phyloP scores from a whole-genome alignment of 805 yeast species.

The Candida dendrica region DNA sequence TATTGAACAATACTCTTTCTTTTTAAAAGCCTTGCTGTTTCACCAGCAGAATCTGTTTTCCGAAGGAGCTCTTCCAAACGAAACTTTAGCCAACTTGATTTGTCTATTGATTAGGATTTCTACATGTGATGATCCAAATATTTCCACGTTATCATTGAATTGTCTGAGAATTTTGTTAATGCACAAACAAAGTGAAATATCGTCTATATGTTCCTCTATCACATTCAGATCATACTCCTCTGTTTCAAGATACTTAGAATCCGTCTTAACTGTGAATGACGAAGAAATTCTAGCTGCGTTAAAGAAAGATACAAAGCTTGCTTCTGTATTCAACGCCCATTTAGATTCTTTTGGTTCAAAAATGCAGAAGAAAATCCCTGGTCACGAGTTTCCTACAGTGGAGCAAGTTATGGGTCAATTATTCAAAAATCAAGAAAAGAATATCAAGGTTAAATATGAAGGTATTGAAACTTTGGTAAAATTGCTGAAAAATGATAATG shows the following conservation, averaged over 20 bases:
- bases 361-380: slow-evolving; percentile 15
- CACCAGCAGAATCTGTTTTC: slow-evolving; percentile 24
- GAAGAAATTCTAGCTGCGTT: slow-evolving; percentile 18
- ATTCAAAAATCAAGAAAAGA: slow-evolving; percentile 10
- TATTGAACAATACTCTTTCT: slow-evolving; percentile 20
- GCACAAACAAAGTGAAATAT: slow-evolving; percentile 23
- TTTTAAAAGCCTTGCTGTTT: slow-evolving; percentile 22
- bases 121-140: slow-evolving; percentile 5
- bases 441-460: slow-evolving; percentile 18
- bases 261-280: slow-evolving; percentile 19
- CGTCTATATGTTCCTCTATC: slow-evolving; percentile 19
- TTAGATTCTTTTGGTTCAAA: slow-evolving; percentile 17
- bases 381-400: slow-evolving; percentile 7
- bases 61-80: slow-evolving; percentile 24
- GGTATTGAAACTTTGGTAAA: slow-evolving; percentile 11
- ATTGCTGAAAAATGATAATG: slow-evolving; percentile 12
- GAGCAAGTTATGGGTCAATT: slow-evolving; percentile 9
- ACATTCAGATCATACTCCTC: slow-evolving; percentile 15
- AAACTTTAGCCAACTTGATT: slow-evolving; percentile 27
- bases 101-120: slow-evolving; percentile 18
- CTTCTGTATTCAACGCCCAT: slow-evolving; percentile 12
- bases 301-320: slow-evolving; percentile 10
- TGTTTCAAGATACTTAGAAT: slow-evolving; percentile 17
- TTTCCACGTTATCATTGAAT: slow-evolving; percentile 19
- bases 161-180: slow-evolving; percentile 25